A percentile compares a stretch with the other conserved stretches of the same genome.
These are phyloP conservation scores for Pelargonium cotyledonis DNA, from an alignment of 441 rosid genomes.

Conservation along the genomic window DNA sequence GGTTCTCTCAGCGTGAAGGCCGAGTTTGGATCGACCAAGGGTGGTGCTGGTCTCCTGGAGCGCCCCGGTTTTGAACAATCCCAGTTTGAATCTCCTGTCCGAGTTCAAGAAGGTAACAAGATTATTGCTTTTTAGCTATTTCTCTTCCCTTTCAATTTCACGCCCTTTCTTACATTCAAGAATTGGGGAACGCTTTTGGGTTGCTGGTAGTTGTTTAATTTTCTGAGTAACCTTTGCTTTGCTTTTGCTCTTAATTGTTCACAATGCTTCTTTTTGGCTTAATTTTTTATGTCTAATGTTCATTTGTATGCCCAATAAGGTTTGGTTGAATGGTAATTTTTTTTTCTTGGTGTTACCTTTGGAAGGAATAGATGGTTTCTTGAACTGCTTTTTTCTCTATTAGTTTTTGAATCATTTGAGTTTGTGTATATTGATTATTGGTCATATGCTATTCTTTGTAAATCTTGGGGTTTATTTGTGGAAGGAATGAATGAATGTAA, in stretches of 20 bases:
- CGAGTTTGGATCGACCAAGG: conserved; percentile 17
- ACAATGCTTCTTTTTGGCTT: neutral
- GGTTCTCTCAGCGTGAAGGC: conserved; percentile 9
- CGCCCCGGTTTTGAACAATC: conserved; percentile 26
- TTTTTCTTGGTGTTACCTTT: neutral
- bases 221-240: neutral
- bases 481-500: neutral
- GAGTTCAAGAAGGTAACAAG: conserved; percentile 25
- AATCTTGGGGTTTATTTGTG: no score
- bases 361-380: neutral
- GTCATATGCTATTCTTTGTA: no score
- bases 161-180: no score
- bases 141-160: neutral
- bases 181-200: neutral
- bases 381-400: neutral
- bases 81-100: conserved; percentile 22
- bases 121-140: neutral
- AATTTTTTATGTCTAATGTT: neutral
- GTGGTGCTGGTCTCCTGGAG: conserved; percentile 26
- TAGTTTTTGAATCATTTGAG: neutral
- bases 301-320: no score
- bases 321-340: no score
- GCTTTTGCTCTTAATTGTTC: neutral
- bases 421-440: no score
- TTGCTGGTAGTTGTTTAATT: no score